Percentiles rank a stretch among this genome's conserved stretches.
These are phyloP conservation scores for Carex littledalei DNA, from an alignment of 176 grass and related monocot species.

Conservation along the genomic window DNA sequence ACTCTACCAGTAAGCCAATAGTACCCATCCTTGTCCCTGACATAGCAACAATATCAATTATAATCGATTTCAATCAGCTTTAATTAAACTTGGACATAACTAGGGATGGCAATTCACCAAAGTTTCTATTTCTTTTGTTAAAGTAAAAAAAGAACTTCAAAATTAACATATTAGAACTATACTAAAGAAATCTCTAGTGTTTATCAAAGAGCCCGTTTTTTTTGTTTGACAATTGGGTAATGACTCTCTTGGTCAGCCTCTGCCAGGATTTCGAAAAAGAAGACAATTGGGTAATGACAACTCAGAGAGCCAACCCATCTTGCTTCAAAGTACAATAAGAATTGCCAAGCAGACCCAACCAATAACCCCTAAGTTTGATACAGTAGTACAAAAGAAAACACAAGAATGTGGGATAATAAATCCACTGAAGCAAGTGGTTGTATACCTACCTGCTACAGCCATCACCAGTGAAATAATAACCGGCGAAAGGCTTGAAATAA, in stretches of 20 bases:
- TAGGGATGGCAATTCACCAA: background rate
- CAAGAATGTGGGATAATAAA: background rate
- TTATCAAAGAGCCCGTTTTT: background rate
- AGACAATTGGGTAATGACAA: background rate
- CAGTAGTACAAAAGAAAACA: background rate
- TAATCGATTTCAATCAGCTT: conserved; percentile 8
- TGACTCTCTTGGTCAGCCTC: background rate
- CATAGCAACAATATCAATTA: conserved; percentile 27
- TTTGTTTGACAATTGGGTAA: background rate
- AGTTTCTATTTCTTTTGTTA: background rate
- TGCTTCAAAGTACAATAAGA: background rate
- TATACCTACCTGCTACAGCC: conserved; percentile 68
- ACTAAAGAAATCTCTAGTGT: background rate
- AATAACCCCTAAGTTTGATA: background rate
- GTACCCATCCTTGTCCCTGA: conserved; percentile 92
- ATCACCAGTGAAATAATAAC: conserved; percentile 98
- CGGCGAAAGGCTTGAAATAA: conserved; percentile 94
- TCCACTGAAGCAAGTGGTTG: background rate
- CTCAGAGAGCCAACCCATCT: background rate
- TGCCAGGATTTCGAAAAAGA: no score
- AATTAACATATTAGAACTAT: background rate
- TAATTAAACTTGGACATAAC: background rate
- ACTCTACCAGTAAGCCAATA: conserved; percentile 95
- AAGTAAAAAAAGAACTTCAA: background rate
- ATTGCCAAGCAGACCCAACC: background rate